Evolutionary conservation across 257 asterid species (phyloP).

Genomic region (Cordia subcordata): DNA sequence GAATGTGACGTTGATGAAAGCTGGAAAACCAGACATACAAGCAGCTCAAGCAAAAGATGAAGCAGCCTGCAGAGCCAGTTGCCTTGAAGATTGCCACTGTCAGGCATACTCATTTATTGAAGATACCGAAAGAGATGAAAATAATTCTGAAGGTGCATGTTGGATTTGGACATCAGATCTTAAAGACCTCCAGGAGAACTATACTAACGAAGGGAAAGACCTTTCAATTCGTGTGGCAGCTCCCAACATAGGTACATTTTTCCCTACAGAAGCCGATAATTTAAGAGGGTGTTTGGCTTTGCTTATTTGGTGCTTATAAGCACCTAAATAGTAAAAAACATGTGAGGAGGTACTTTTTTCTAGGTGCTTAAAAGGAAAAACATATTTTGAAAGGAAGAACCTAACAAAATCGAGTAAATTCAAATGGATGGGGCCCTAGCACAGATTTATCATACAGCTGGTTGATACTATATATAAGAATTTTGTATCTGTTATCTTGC

Average conservation of each 20-base stretch:
- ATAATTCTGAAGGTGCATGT: constrained; percentile 13
- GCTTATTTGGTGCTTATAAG: no score
- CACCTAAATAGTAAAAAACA: no score
- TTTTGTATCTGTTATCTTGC: no score
- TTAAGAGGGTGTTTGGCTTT: no score
- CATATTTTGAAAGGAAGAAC: background rate
- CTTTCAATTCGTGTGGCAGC: constrained; percentile 21
- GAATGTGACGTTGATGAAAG: constrained; percentile 5
- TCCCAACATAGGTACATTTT: constrained; percentile 17
- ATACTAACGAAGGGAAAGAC: background rate
- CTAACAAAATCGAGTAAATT: background rate
- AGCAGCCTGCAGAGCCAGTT: constrained; percentile 17
- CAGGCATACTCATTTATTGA: constrained; percentile 16
- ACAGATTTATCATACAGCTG: no score
- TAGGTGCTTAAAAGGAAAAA: no score
- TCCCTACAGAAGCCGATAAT: background rate
- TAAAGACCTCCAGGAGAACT: constrained; percentile 15
- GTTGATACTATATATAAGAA: no score
- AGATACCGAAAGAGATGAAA: background rate
- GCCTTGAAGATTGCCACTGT: constrained; percentile 22
- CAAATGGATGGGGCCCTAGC: no score
- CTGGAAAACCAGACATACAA: background rate
- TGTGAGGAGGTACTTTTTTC: no score
- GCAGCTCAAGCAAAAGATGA: background rate
- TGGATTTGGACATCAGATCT: constrained; percentile 19